These are phyloP conservation scores for Apiospora koreana DNA, from an alignment of 2,329 filamentous ascomycete genomes.

Conservation along the genomic window DNA sequence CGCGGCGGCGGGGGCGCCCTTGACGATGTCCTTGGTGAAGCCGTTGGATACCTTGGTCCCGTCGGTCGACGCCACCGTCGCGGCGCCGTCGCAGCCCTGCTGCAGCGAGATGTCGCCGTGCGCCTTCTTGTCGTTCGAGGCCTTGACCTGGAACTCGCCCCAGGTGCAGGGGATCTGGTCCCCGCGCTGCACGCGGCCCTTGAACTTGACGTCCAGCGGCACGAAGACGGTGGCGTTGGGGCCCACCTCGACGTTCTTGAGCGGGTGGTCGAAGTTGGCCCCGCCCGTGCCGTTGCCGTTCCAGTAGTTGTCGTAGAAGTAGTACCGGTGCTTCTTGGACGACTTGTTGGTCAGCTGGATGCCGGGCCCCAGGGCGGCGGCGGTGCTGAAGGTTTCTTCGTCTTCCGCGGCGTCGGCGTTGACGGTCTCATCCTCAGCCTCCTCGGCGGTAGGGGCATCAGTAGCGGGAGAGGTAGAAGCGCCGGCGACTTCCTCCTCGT, in stretches of 20 bases:
- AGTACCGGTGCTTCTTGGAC: constrained; percentile 33
- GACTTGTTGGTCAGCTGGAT: constrained; percentile 40
- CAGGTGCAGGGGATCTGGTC: constrained; percentile 38
- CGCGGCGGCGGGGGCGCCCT: constrained; percentile 34
- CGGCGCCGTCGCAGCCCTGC: constrained; percentile 41
- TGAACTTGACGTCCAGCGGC: constrained; percentile 32
- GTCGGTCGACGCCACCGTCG: constrained; percentile 38
- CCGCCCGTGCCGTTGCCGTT: constrained; percentile 40
- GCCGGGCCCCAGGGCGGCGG: constrained; percentile 28
- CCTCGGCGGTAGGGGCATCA: neutral
- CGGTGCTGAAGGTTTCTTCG: neutral
- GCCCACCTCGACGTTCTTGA: constrained; percentile 34
- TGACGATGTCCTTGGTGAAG: constrained; percentile 33
- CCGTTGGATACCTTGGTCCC: constrained; percentile 33
- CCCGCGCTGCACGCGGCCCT: constrained; percentile 43
- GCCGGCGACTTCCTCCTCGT: too few relatives aligned
- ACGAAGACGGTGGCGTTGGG: constrained; percentile 34
- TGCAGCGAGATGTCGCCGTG: constrained; percentile 40
- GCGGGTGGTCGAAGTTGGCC: constrained; percentile 40
- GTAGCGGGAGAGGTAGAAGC: neutral
- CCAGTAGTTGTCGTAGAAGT: constrained; percentile 43
- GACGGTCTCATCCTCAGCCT: neutral
- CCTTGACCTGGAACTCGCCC: constrained; percentile 41
- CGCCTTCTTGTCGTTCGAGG: constrained; percentile 34
- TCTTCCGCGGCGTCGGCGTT: neutral